These are phyloP conservation scores for Pythium phragmitis DNA, from an alignment of 352 stramenopile genomes.

Conservation along the genomic window DNA sequence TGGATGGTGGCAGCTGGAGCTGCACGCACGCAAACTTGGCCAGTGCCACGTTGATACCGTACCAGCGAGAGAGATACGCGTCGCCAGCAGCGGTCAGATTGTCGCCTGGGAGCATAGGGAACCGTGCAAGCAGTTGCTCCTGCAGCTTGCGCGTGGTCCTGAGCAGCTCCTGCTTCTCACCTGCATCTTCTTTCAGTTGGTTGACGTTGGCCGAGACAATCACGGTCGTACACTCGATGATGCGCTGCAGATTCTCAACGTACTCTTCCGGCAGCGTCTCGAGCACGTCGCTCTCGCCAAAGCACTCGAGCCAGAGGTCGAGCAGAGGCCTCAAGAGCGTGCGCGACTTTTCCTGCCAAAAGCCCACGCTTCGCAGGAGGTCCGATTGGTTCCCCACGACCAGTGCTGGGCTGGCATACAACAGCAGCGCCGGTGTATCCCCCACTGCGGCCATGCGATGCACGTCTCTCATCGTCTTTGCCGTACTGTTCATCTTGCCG, in stretches of 20 bases:
- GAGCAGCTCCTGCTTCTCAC: conserved; percentile 31
- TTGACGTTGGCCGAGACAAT: conserved; percentile 54
- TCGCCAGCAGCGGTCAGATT: conserved; percentile 46
- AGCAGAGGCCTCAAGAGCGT: conserved; percentile 55
- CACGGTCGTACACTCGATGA: conserved; percentile 66
- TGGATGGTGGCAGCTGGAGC: conserved; percentile 28
- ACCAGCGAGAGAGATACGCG: conserved; percentile 57
- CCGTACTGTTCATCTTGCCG: conserved; percentile 4
- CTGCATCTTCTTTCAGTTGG: conserved; percentile 22
- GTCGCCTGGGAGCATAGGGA: conserved; percentile 57
- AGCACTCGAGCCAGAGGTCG: conserved; percentile 76
- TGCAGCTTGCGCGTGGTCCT: conserved; percentile 33
- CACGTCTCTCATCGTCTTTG: conserved; percentile 3
- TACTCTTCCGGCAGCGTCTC: conserved; percentile 63
- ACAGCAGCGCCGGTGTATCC: conserved; percentile 42
- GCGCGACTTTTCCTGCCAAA: conserved; percentile 73
- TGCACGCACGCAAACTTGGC: conserved; percentile 67
- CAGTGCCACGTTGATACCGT: conserved; percentile 69
- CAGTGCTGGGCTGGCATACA: conserved; percentile 47
- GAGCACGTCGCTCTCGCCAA: conserved; percentile 41
- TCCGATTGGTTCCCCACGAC: conserved; percentile 36
- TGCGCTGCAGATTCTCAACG: conserved; percentile 73
- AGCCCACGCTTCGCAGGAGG: conserved; percentile 35
- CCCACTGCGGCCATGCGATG: conserved; percentile 24
- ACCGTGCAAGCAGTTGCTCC: conserved; percentile 58